Evolutionary conservation across 2,329 filamentous ascomycete species (phyloP), one percentile per base, ranked within the genome.

Genomic region (Talaromyces sp.): DNA sequence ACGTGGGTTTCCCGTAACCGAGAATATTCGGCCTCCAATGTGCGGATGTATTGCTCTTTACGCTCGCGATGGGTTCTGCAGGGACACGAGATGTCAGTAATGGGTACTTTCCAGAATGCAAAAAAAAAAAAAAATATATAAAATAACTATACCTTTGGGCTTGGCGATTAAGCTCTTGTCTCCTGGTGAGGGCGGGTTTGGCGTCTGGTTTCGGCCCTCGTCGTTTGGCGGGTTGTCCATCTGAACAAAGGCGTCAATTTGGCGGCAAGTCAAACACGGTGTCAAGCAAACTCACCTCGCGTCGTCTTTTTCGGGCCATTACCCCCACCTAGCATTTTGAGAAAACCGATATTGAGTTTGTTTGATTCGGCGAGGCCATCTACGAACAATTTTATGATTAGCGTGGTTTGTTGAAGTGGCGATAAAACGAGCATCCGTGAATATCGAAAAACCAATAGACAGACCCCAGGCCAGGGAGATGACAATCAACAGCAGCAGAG

Each of bases 161-260:
- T 78, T 98, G 93, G 65, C 95, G 86, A 73, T 98, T 98, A 64
- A 98, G 80, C 75, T 98, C 93, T 73, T 98, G 95, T 65, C 93
- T 86, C 64, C 93, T 85, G 22, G 93, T 98, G 70, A 96, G 79
- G 52, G 95, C 93, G 19, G 95, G 95, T 73, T 96, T 97, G 80
- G 90, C 96, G 75, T 98, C 95, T 22, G 95, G 95, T 74, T 98
- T 98, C 0, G 95, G 95, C 1, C 95, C 95, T 75, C 95, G 87
- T 67, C 91, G 87, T 78, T 98, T 99, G 2, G 91, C 87, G 9
- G 89, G 83, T 71, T 95, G 89, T 53, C 92, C 93, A 80, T 96
- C 93, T 89, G 30, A 17, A 25, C 13, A 52, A 49, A 30, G 15
- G 9, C 30, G 19, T 67, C 47, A 67, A 47, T 47, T 59, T 54